Conservation (phyloP, 164 flowering plant genomes). For the Tetracentron sinense region DNA sequence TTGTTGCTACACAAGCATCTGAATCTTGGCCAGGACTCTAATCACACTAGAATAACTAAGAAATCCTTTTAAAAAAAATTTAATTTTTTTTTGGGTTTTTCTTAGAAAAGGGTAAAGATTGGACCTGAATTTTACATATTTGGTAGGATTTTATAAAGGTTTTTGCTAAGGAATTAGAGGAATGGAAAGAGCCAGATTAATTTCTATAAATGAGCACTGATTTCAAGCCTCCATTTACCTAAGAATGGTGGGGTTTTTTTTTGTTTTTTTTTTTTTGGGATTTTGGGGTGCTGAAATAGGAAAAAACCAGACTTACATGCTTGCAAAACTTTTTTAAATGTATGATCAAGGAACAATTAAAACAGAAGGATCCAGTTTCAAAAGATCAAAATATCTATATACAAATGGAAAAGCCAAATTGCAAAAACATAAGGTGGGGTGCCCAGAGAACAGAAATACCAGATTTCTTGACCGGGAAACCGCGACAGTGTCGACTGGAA, state of each 20-base stretch:
- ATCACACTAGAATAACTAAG: background rate
- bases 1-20: conserved; percentile 14
- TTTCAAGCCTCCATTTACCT: too few species aligned
- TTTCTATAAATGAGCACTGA: background rate
- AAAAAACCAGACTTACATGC: conserved; percentile 17
- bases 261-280: conserved; percentile 12
- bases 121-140: conserved; percentile 9
- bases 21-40: conserved; percentile 15
- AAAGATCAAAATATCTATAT: background rate
- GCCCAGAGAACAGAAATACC: background rate
- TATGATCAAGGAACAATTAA: conserved; percentile 13
- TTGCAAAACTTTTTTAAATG: conserved; percentile 18
- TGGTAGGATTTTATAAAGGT: conserved; percentile 12
- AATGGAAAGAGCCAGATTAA: conserved; percentile 6
- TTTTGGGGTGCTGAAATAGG: background rate
- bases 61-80: background rate
- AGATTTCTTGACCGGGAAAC: background rate
- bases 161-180: conserved; percentile 11
- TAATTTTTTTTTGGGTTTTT: conserved; percentile 7
- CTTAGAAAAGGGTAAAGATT: background rate
- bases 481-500: background rate
- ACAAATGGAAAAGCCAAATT: background rate
- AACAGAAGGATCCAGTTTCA: conserved; percentile 16
- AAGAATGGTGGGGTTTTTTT: background rate
- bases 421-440: background rate